These are phyloP conservation scores for Conringia planisiliqua DNA, from an alignment of 345 rosid species.

Conservation along the genomic window DNA sequence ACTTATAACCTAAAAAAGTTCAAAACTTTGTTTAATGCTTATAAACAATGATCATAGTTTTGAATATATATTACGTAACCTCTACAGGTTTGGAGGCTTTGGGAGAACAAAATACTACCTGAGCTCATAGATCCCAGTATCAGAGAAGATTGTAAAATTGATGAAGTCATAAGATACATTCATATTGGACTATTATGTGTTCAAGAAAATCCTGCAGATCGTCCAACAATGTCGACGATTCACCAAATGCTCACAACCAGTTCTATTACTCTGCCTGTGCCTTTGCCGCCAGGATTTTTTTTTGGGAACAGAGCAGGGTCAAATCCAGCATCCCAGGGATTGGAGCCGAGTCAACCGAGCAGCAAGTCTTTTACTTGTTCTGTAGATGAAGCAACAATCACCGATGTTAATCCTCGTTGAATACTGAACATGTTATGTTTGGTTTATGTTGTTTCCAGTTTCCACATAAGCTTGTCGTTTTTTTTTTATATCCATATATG, in stretches of 20 bases:
- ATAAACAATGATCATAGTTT: not conserved
- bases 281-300: slow-evolving; percentile 19
- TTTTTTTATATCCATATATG: not conserved
- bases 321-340: not conserved
- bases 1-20: not conserved
- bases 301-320: not conserved
- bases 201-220: slow-evolving; percentile 29
- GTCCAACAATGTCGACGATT: slow-evolving; percentile 13
- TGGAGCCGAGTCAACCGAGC: not conserved
- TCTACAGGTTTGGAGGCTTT: slow-evolving; percentile 32
- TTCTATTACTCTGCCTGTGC: slow-evolving; percentile 5
- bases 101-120: not conserved
- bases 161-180: slow-evolving; percentile 21
- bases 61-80: not conserved
- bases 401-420: slow-evolving; percentile 19
- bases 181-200: slow-evolving; percentile 34
- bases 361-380: slow-evolving; percentile 18
- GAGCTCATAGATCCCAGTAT: slow-evolving; percentile 6
- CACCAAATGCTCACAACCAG: slow-evolving; percentile 24
- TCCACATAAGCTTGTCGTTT: not conserved
- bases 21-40: not conserved
- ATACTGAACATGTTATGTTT: not conserved
- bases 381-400: slow-evolving; percentile 16
- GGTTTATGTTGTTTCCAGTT: not conserved
- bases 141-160: not conserved